These are phyloP conservation scores for Wickerhamiella australiensis DNA, from an alignment of 805 yeast species.

Conservation along the genomic window DNA sequence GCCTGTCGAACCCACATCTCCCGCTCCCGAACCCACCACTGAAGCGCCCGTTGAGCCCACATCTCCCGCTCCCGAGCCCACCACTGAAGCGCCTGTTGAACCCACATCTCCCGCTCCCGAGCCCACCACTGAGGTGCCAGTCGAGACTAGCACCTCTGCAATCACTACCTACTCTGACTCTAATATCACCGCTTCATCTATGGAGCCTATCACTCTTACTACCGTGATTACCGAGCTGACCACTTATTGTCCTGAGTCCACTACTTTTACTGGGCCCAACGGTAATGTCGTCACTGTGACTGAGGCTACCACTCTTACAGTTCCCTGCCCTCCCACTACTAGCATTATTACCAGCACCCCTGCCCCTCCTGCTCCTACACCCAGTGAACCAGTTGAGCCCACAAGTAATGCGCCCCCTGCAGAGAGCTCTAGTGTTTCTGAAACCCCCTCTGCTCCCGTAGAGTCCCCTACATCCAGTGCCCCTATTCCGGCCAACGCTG, in stretches of 20 bases:
- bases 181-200: neutral
- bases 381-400: neutral
- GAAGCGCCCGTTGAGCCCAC: too few relatives aligned
- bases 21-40: too few relatives aligned
- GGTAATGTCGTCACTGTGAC: slow-evolving; percentile 34
- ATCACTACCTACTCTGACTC: slow-evolving; percentile 12
- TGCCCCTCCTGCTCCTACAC: neutral
- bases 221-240: slow-evolving; percentile 34
- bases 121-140: slow-evolving; percentile 16
- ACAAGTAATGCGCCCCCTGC: neutral
- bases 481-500: slow-evolving; percentile 28
- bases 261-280: slow-evolving; percentile 49
- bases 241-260: slow-evolving; percentile 67
- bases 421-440: neutral
- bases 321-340: slow-evolving; percentile 8
- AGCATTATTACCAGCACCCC: slow-evolving; percentile 5
- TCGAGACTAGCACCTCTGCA: slow-evolving; percentile 17
- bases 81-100: too few relatives aligned
- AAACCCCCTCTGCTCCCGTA: neutral
- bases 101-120: slow-evolving; percentile 21
- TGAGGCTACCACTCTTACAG: slow-evolving; percentile 63
- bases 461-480: slow-evolving; percentile 25
- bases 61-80: too few relatives aligned
- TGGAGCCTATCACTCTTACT: slow-evolving; percentile 10
- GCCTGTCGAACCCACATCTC: too few relatives aligned